Base-by-base conservation (phyloP, 208 protist genomes). In the Trypanosoma lewisi region DNA sequence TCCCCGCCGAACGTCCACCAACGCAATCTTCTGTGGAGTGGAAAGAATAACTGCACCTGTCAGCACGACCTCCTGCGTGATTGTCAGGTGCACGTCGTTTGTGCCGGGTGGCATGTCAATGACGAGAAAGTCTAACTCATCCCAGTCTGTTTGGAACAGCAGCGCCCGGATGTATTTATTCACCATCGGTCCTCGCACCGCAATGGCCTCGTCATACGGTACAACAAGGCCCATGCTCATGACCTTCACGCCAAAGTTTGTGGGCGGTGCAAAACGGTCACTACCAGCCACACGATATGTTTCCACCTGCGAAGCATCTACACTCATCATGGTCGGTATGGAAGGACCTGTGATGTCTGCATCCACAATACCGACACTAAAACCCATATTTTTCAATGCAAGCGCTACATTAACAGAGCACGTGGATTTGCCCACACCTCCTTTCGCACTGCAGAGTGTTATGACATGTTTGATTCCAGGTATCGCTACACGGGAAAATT, bases 41-140 rank as follows among this genome's bases (percentile, higher is more conserved):
- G 92, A 97, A 44, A 99, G 82, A 47, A 99, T 96, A 25, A 99
- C 96, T 11, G 97, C 97, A 41, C 96, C 97, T 19, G 78, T 79
- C n/a, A 97, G 70, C 9, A 73, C 61, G 11, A 96, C 82, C 63
- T 95, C 78, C 66, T 96, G 91, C 27, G 85, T 93, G 41, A 97
- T 89, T 11, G 94, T 95, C 23, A 97, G 68, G 62, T 98, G 94
- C 27, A 93, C 92, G 58, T 98, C 94, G 50, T 91, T 84, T 19
- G 93, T 97, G 48, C 94, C 94, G 5, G 94, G 94, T 3, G 94
- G 94, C 80, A 96, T 96, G 60, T 98, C 94, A 37, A 98, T 83
- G 28, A 96, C 67, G 5, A 98, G 78, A 63, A 94, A 93, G 70
- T 98, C 94, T 36, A 98, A 74, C 44, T 97, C 92, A 28, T 94